phyloP scores from a whole-genome alignment of 2,329 filamentous ascomycete genomes.

The Escovopsis sp. region DNA sequence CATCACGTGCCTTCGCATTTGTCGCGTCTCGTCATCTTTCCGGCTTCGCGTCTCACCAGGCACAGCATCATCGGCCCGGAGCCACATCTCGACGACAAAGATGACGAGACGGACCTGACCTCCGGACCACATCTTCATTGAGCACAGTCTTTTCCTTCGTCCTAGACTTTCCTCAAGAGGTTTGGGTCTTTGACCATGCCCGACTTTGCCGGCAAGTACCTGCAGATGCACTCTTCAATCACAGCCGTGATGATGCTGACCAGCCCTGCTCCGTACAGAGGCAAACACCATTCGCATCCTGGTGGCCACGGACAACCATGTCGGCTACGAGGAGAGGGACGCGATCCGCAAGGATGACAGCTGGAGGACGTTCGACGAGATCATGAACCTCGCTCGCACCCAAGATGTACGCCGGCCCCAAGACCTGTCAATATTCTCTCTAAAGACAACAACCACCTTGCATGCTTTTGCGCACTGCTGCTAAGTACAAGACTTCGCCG shows the following conservation, averaged over 20 bases:
- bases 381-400: conserved; percentile 75
- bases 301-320: conserved; percentile 92
- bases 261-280: conserved; percentile 17
- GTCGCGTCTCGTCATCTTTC: neutral
- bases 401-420: conserved; percentile 45
- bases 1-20: neutral
- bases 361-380: conserved; percentile 91
- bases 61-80: neutral
- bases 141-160: neutral
- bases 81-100: too few species aligned
- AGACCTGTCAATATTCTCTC: neutral
- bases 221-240: neutral
- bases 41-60: neutral
- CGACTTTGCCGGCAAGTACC: conserved; percentile 15
- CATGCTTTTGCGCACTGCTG: too few species aligned
- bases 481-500: too few species aligned
- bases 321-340: conserved; percentile 89
- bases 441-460: too few species aligned
- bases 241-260: conserved; percentile 6
- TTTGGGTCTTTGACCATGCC: conserved; percentile 10
- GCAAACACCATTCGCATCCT: conserved; percentile 88
- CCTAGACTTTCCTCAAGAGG: neutral
- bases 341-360: conserved; percentile 91
- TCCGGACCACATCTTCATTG: neutral
- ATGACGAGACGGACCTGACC: too few species aligned